Conservation (phyloP, 2,329 filamentous ascomycete genomes). For the Cercospora sojina region DNA sequence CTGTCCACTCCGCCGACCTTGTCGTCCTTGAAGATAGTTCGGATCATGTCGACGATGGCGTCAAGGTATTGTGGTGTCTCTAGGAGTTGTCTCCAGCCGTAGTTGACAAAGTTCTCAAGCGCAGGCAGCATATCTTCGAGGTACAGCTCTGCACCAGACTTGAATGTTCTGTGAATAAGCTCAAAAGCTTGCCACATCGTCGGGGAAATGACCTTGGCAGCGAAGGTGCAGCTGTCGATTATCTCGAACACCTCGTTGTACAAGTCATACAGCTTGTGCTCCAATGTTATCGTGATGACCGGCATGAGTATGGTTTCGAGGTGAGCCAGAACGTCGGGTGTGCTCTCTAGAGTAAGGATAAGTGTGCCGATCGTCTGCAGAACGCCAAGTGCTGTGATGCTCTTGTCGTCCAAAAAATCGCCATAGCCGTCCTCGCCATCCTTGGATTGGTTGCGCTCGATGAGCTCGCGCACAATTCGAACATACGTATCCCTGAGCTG, state of each 20-base stretch:
- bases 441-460: conserved; percentile 80
- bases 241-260: conserved; percentile 99
- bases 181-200: conserved; percentile 99
- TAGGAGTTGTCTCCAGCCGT: conserved; percentile 75
- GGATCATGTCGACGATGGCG: conserved; percentile 89
- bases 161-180: conserved; percentile 94
- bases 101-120: conserved; percentile 96
- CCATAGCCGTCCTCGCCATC: conserved; percentile 77
- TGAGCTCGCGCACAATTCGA: conserved; percentile 83
- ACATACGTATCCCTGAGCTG: conserved; percentile 95
- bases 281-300: conserved; percentile 89
- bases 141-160: conserved; percentile 93
- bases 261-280: conserved; percentile 96
- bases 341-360: conserved; percentile 94
- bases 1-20: conserved; percentile 92
- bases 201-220: conserved; percentile 88
- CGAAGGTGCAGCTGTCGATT: conserved; percentile 98
- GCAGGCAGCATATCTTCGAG: conserved; percentile 98
- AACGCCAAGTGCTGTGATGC: conserved; percentile 93
- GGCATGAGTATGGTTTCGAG: conserved; percentile 97
- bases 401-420: conserved; percentile 96
- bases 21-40: conserved; percentile 88
- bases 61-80: conserved; percentile 84
- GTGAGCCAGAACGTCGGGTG: conserved; percentile 88
- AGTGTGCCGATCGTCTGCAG: conserved; percentile 96